Evolutionary conservation across 371 early-diverging fungal genomes (phyloP), one percentile per base, ranked within the genome.

Genomic region (Fennellomyces sp.): DNA sequence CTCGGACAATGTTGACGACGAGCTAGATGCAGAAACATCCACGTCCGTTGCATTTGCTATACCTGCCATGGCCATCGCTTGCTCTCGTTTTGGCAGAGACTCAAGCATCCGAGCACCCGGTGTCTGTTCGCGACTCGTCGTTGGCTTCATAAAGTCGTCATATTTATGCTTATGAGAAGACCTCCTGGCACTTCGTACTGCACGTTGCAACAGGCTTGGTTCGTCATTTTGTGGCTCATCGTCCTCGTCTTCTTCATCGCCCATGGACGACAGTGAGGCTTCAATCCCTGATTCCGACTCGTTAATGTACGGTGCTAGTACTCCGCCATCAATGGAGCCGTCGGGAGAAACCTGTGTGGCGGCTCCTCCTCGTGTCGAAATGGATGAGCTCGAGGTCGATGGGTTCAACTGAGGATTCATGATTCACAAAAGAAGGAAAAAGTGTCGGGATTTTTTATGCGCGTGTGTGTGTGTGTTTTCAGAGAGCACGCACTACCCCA

Each of bases 271-370:
- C 21, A 29, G 30, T 4, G 61, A 60, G 11, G 65, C 65, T 48
- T 65, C 60, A 10, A 60, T 35, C 4, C 60, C 60, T 12, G 61
- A 60, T 57, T 60, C 65, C 1, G 60, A 65, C 17, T 65, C 61
- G 52, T 56, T 57, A 45, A 65, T 27, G 19, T 50, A 49, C 27
- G 51, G n/a, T 26, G 51, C 29, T 17, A 17, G 45, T 27, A 13
- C 12, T 50, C 19, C 15, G 7, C 15, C 51, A 19, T 36, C 55
- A 15, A 38, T 25, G 11, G 15, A 2, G 12, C 17, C 36, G 35
- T n/a, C 36, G 35, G n/a, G 13, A 7, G 5, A 45, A 21, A 25
- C 1, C 21, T 30, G 19, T 17, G 33, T 31, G 29, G 28, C 51
- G 17, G 11, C 15, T n/a, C 15, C 41, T n/a, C 45, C 45, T 21